These are phyloP conservation scores for Berberis thunbergii DNA, from an alignment of 164 flowering plant species.

Conservation along the genomic window DNA sequence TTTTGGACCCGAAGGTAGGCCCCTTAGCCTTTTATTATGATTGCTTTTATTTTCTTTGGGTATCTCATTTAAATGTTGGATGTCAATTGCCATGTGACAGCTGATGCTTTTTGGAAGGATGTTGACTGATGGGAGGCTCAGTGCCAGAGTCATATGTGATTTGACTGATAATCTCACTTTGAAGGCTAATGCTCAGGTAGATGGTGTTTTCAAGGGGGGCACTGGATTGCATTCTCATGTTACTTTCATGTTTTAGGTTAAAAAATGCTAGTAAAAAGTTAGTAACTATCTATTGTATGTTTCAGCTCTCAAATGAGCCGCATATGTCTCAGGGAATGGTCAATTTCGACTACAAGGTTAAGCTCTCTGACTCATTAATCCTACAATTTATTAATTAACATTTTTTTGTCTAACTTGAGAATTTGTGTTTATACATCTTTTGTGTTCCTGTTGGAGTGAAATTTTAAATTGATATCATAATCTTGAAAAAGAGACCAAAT, in stretches of 20 bases:
- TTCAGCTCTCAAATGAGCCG: conserved; percentile 77
- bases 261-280: background rate
- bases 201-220: conserved; percentile 1
- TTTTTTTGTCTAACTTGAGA: too few species aligned
- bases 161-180: conserved; percentile 60
- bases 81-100: conserved; percentile 22
- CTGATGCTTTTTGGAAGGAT: conserved; percentile 86
- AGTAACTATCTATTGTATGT: conserved; percentile 7
- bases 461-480: too few species aligned
- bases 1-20: conserved; percentile 75
- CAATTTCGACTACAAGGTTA: conserved; percentile 88
- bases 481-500: too few species aligned
- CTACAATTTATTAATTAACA: too few species aligned
- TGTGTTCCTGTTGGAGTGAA: too few species aligned
- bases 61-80: background rate
- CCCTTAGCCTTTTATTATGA: background rate
- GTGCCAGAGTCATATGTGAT: conserved; percentile 70
- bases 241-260: too few species aligned
- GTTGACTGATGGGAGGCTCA: conserved; percentile 75
- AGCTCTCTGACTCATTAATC: background rate
- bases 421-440: too few species aligned
- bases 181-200: conserved; percentile 82
- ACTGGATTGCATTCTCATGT: too few species aligned
- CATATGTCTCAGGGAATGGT: conserved; percentile 87
- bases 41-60: background rate